Evolutionary conservation across 192 early-diverging fungal species (phyloP), one percentile per base, ranked within the genome.

Genomic region (Gamsiella multidivaricata): DNA sequence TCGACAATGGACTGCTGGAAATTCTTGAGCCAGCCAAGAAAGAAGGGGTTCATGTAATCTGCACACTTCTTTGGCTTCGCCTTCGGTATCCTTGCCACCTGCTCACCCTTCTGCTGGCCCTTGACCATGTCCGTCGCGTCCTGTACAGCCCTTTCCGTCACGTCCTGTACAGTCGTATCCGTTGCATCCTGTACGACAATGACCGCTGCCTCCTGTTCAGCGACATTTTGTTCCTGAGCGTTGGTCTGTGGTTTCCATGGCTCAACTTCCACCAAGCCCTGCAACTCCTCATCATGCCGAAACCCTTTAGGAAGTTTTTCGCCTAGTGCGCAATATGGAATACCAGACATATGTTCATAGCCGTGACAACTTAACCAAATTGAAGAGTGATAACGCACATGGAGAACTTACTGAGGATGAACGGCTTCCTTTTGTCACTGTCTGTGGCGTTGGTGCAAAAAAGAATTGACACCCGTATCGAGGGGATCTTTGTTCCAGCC

Each of bases 11-110:
- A 31, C 6, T 12, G 1, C 17, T 60, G 58, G 42, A 45, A 60
- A 28, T 46, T 28, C 41, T 29, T 60, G 5, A 60, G 15, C 58
- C 58, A 60, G 23, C 32, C 2, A 12, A 46, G 42, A 15, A 60
- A 60, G 41, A 28, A 22, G 12, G 26, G 8, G 42, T 45, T 60
- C 43, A 60, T 60, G 58, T 60, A 60, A 47, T 60, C 58, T 60
- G 58, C 58, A 17, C 26, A 43, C 42, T 60, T 60, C 26, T 29
- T 46, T 60, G 36, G 17, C 39, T 20, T 59, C 28, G 56, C 14
- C n/a, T 23, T 54, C 29, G 5, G 54, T 39, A 12, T 5, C 37
- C 37, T 12, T 12, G 37, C 37, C 12, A 12, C 37, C 37, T 39
- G 37, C 5, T 39, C 12, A 39, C 12, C 37, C 37, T 39, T 39